Evolutionary conservation across 2,329 filamentous ascomycete genomes (phyloP), one percentile per base, ranked within the genome.

Genomic region (Pestalotiopsis sp.): DNA sequence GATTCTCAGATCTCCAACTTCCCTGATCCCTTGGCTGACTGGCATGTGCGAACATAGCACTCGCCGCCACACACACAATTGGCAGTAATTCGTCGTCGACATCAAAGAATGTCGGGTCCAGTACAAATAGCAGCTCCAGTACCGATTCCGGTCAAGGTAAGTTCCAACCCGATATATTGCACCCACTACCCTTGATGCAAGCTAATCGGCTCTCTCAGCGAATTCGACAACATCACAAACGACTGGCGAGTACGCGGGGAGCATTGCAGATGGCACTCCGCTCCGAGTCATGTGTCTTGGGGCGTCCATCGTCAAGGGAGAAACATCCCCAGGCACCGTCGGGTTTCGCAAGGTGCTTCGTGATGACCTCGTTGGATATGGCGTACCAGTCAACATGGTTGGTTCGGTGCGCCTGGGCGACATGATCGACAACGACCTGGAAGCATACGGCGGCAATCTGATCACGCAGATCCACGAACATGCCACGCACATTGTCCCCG

Each of bases 381-480:
- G 72, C 1, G 69, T 69, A 5, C 69, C 72, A 1, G 72, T 78
- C 17, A 77, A 78, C 62, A 78, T 79, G 76, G 77, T 80, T 7
- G 78, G 78, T 12, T 76, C 77, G 14, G 75, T 76, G 38, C 72
- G 75, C 13, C 72, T 73, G 38, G 78, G 78, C 6, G 68, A 72
- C 11, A 78, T 79, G 76, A 65, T 72, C 14, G 76, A 79, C 61
- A 79, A 80, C 69, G 74, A 78, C 25, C 69, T 76, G 41, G 78
- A 80, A 69, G 78, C 76, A 1, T 79, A 78, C 65, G 74, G 75
- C 17, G 78, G 78, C 12, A 74, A 75, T 31, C 71, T 71, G 12
- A 71, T 80, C 63, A 70, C 65, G 36, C 73, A 80, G 64, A 76
- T 78, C 20, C 68, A 75, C 65, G 72, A 75, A 20, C 76, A 76